These are phyloP conservation scores for Lachnellula cervina DNA, from an alignment of 2,329 filamentous ascomycete species.

Conservation along the genomic window DNA sequence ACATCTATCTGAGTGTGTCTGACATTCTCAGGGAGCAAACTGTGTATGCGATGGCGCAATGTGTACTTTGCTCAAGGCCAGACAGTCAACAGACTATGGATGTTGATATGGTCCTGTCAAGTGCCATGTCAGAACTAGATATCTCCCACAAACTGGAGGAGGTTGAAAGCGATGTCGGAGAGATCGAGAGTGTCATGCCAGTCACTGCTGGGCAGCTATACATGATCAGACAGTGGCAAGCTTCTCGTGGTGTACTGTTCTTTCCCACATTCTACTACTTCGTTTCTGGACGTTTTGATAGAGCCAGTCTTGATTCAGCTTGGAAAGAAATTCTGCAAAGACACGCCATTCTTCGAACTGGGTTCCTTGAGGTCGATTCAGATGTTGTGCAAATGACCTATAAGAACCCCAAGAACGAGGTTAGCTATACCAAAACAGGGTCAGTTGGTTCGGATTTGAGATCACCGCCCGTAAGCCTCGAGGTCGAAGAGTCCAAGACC, in stretches of 20 bases:
- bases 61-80: conserved; percentile 29
- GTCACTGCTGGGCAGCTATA: conserved; percentile 74
- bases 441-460: conserved; percentile 7
- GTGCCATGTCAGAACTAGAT: conserved; percentile 38
- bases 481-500: conserved; percentile 13
- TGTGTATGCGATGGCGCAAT: conserved; percentile 56
- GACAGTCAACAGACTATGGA: conserved; percentile 33
- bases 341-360: conserved; percentile 64
- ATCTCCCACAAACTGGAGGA: conserved; percentile 34
- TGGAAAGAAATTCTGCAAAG: conserved; percentile 56
- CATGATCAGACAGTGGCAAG: conserved; percentile 74
- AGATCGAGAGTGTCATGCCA: conserved; percentile 53
- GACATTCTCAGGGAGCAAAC: conserved; percentile 65
- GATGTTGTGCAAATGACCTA: conserved; percentile 63
- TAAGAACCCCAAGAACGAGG: conserved; percentile 33
- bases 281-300: conserved; percentile 38
- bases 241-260: conserved; percentile 61
- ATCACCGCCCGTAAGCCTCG: conserved; percentile 23
- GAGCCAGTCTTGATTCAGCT: conserved; percentile 44
- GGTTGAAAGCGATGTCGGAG: conserved; percentile 38
- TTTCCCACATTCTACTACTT: conserved; percentile 67
- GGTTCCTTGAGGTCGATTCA: conserved; percentile 43
- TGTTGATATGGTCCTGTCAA: conserved; percentile 35
- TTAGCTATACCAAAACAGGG: conserved; percentile 24
- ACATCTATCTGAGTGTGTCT: conserved; percentile 61